phyloP scores from a whole-genome alignment of 2,329 filamentous ascomycete species.

The Furcasterigmium furcatum region DNA sequence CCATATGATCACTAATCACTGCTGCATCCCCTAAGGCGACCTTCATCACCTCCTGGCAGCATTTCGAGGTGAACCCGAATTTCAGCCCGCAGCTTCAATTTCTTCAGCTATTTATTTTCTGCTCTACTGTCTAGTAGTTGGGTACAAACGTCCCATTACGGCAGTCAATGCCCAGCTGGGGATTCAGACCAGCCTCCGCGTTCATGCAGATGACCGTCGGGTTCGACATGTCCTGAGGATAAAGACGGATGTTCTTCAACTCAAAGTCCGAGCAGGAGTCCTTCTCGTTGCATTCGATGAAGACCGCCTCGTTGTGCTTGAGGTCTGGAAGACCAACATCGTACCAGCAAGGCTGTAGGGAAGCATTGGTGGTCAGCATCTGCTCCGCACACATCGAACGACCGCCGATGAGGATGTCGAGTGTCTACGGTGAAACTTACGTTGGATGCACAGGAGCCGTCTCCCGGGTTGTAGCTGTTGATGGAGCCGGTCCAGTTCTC shows the following conservation, averaged over 20 bases:
- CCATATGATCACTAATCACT: too few species aligned
- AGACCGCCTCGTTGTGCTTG: constrained; percentile 34
- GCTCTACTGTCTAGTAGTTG: background rate
- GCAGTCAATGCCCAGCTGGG: constrained; percentile 28
- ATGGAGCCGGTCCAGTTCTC: constrained; percentile 34
- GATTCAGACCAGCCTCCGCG: constrained; percentile 26
- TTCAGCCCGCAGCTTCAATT: too few species aligned
- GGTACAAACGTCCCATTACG: constrained; percentile 22
- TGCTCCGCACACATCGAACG: background rate
- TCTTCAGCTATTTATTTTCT: too few species aligned
- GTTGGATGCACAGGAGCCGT: constrained; percentile 35
- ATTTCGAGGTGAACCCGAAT: too few species aligned
- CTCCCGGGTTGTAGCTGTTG: constrained; percentile 35
- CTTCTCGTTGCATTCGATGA: constrained; percentile 36
- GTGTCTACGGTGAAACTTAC: too few species aligned
- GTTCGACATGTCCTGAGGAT: constrained; percentile 21
- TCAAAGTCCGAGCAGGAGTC: constrained; percentile 31
- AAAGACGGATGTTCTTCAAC: constrained; percentile 25
- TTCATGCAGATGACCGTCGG: constrained; percentile 30
- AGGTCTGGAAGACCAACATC: constrained; percentile 30
- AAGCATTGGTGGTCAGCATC: background rate
- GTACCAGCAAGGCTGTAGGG: constrained; percentile 36
- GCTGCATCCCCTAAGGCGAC: too few species aligned
- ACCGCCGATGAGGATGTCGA: too few species aligned
- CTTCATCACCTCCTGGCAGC: too few species aligned